Evolutionary conservation across 2,329 filamentous ascomycete species (phyloP), one percentile per base, ranked within the genome.

Genomic region (Epichloe brachyelytri): DNA sequence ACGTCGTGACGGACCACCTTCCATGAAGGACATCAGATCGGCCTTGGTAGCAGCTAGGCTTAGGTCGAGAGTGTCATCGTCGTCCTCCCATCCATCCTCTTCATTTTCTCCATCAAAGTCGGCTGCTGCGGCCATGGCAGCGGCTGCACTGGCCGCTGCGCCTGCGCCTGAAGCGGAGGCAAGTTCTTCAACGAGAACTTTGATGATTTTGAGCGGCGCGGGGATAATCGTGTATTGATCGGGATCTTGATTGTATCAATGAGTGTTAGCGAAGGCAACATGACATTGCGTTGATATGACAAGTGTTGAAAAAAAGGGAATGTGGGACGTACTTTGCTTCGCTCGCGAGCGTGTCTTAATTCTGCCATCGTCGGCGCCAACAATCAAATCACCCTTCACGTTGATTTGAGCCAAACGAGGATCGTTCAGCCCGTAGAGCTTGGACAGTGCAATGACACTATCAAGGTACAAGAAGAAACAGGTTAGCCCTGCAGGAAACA

Each of bases 321-420:
- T 4, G 11, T 6, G 7, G n/a, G 7, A 63, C 76, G 62, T 75
- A 88, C 84, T 91, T 64, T 85, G 79, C 68, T 86, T 89, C 14
- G 93, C 83, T 59, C 90, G 86, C 48, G 90, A 96, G 54, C 93
- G 82, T 19, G 93, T 98, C 82, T 95, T 89, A 67, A 98, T 98
- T 55, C 85, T 70, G 71, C 67, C 66, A 57, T 89, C 84, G 55
- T 84, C 86, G 52, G 82, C 78, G 48, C 82, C 80, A 50, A 93
- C 79, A 59, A 98, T 86, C 50, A 97, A 75, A 63, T 98, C 91
- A 51, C 93, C 93, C 71, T 91, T 94, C 58, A 96, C 91, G 63
- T 82, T 80, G 3, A 90, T 88, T 61, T 88, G 82, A 12, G 79
- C 73, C 34, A 98, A 68, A 34, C 91, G 84, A 10, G 82, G 73